Evolutionary conservation across 805 yeast species (phyloP).

Genomic region (Metschnikowia lachancei): DNA sequence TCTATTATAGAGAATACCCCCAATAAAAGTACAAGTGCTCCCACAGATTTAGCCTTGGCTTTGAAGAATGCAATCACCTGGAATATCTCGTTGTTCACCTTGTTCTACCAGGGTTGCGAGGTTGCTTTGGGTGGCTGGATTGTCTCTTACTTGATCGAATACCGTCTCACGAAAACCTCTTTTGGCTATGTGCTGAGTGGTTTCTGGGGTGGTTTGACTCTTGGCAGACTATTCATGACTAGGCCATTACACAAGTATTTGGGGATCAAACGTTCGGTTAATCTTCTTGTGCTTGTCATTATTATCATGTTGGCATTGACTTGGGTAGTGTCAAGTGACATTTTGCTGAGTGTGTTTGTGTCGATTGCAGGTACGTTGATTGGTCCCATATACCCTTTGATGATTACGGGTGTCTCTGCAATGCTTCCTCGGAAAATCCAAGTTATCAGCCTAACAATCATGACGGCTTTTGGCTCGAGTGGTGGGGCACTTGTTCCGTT

Average conservation of each 20-base stretch:
- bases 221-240: constrained; percentile 23
- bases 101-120: constrained; percentile 25
- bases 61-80: constrained; percentile 21
- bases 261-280: constrained; percentile 20
- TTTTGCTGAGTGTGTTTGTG: constrained; percentile 20
- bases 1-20: not conserved
- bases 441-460: constrained; percentile 24
- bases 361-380: constrained; percentile 20
- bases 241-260: constrained; percentile 16
- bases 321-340: constrained; percentile 18
- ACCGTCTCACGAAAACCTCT: constrained; percentile 18
- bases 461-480: constrained; percentile 26
- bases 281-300: constrained; percentile 13
- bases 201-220: constrained; percentile 26
- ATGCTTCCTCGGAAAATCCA: constrained; percentile 26
- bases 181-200: constrained; percentile 26
- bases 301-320: constrained; percentile 17
- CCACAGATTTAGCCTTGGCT: constrained; percentile 17
- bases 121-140: constrained; percentile 27
- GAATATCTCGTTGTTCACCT: constrained; percentile 20
- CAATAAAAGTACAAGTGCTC: not conserved
- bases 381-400: constrained; percentile 25
- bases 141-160: constrained; percentile 25
- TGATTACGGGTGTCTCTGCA: constrained; percentile 22
- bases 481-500: constrained; percentile 28